These are phyloP conservation scores for Oryza brachyantha DNA, from an alignment of 176 grass and related monocot genomes.

Conservation along the genomic window DNA sequence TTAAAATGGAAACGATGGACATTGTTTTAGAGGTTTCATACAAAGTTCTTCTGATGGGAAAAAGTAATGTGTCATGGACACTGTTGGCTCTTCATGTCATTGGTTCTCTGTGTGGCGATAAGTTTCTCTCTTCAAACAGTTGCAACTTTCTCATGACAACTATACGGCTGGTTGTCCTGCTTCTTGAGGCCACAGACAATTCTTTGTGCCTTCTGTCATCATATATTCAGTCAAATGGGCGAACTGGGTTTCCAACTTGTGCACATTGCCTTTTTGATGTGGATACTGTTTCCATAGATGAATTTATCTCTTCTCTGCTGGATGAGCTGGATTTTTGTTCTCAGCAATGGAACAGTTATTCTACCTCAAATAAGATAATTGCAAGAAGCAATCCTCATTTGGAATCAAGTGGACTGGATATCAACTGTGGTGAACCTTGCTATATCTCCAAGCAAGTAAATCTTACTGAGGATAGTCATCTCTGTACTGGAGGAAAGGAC, in stretches of 20 bases:
- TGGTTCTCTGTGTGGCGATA: slow-evolving; percentile 65
- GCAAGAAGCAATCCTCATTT: slow-evolving; percentile 23
- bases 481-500: slow-evolving; percentile 32
- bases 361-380: slow-evolving; percentile 32
- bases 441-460: slow-evolving; percentile 49
- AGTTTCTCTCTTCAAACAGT: slow-evolving; percentile 47
- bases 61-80: slow-evolving; percentile 56
- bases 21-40: slow-evolving; percentile 64
- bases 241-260: slow-evolving; percentile 56
- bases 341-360: slow-evolving; percentile 26
- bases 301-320: slow-evolving; percentile 61
- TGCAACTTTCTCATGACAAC: slow-evolving; percentile 46
- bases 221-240: slow-evolving; percentile 25
- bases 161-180: slow-evolving; percentile 53
- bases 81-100: slow-evolving; percentile 74
- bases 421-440: slow-evolving; percentile 54
- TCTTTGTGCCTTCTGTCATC: slow-evolving; percentile 34
- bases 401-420: slow-evolving; percentile 31
- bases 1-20: slow-evolving; percentile 45
- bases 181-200: slow-evolving; percentile 49
- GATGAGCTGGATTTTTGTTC: slow-evolving; percentile 60
- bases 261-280: slow-evolving; percentile 61
- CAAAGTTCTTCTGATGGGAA: slow-evolving; percentile 66
- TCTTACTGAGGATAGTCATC: slow-evolving; percentile 19
- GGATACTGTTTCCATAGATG: slow-evolving; percentile 35